Evolutionary conservation across 1,284 basidiomycete genomes (phyloP).

Genomic region (Ganoderma sp.): DNA sequence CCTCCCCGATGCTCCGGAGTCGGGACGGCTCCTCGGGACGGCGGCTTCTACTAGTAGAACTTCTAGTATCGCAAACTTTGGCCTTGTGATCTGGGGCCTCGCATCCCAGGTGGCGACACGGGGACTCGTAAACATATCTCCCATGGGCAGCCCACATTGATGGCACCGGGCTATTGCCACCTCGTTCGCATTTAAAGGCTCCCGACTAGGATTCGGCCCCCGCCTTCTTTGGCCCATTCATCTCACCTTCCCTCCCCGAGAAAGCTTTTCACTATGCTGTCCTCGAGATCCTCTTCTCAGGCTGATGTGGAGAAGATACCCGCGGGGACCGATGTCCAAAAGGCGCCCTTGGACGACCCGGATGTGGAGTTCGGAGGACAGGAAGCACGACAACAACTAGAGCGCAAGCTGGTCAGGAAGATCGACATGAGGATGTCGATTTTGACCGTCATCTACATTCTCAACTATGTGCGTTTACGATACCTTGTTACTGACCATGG

Average conservation of each 20-base stretch:
- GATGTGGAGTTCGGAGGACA: slow-evolving; percentile 50
- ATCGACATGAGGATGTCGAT: slow-evolving; percentile 70
- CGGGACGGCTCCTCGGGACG: slow-evolving; percentile 5
- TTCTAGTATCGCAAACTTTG: slow-evolving; percentile 11
- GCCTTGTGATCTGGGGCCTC: slow-evolving; percentile 29
- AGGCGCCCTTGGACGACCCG: slow-evolving; percentile 25
- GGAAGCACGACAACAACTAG: slow-evolving; percentile 50
- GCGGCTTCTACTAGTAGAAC: slow-evolving; percentile 8
- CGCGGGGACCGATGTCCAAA: slow-evolving; percentile 12
- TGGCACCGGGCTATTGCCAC: neutral
- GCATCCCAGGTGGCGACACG: neutral
- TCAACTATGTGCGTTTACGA: slow-evolving; percentile 59
- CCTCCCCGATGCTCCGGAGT: neutral
- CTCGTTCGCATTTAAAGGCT: neutral
- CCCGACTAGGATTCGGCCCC: neutral
- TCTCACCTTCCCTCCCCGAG: neutral
- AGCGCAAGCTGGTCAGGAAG: slow-evolving; percentile 62
- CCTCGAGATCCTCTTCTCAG: slow-evolving; percentile 20
- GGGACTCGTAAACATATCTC: slow-evolving; percentile 1
- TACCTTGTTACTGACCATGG: neutral
- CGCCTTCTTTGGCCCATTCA: neutral
- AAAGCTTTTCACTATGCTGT: slow-evolving; percentile 18
- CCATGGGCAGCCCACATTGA: neutral
- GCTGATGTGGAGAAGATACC: slow-evolving; percentile 25
- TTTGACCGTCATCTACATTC: slow-evolving; percentile 69